Evolutionary conservation across 1,284 basidiomycete species (phyloP), one percentile per base, ranked within the genome.

Genomic region (Marasmius tenuissimus): DNA sequence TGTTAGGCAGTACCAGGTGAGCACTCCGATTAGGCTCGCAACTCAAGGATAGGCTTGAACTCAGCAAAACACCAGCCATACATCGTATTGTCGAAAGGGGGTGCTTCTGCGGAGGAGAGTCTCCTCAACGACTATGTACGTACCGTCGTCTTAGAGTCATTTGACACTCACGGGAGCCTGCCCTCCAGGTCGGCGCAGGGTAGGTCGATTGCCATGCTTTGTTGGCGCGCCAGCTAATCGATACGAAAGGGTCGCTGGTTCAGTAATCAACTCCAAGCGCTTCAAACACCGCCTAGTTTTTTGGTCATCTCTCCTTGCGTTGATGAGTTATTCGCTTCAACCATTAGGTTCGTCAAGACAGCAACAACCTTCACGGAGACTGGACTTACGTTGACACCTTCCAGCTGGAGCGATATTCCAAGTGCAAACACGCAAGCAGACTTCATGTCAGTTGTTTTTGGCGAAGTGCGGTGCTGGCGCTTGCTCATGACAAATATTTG

Each of bases 111-210:
- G 2, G 76, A 85, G 60, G 81, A 85, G 61, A 82, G 81, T 60
- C 70, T 89, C 16, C 73, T 89, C n/a, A 69, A 87, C 14, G 83
- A 89, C 69, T 89, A 89, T 70, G 85, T 88, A 61, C 22, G 59
- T 12, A 9, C 51, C 50, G 51, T 33, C 33, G 9, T 37, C n/a
- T 37, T 37, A 6, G 16, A 37, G 33, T 38, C 47, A 18, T 33
- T 47, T 49, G 39, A 57, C 33, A 37, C 49, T 38, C 27, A 6
- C 22, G 39, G 35, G 53, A 12, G 35, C 22, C 6, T 18, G 16
- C 18, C 12, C 20, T 61, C 20, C 47, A 85, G 84, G 69, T 82
- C 51, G 71, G 71, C 34, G 67, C 79, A 53, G 82, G 81, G 84
- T 84, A 67, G 51, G 59, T 52, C 49, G 22, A 11, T 38, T 10